These are phyloP conservation scores for Gymnopilus dilepis DNA, from an alignment of 768 basidiomycete species.

Conservation along the genomic window DNA sequence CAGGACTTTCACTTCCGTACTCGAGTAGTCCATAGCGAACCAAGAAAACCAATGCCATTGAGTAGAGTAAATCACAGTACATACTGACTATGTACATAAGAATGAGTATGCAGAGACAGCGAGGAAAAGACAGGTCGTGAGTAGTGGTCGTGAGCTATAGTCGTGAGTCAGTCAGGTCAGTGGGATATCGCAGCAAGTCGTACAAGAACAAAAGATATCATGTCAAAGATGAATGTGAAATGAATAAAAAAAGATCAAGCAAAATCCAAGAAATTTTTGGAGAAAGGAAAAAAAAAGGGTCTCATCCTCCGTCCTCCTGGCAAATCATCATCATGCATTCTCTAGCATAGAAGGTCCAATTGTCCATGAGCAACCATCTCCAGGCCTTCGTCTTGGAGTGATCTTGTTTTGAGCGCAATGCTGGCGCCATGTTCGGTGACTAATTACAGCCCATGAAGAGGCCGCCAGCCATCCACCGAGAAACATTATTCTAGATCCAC, in stretches of 20 bases:
- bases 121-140: not conserved
- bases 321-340: not conserved
- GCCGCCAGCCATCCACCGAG: not conserved
- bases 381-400: not conserved
- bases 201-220: conserved; percentile 1
- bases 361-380: not conserved
- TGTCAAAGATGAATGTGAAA: not conserved
- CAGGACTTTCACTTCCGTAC: not conserved
- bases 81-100: not conserved
- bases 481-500: no score
- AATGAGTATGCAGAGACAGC: not conserved
- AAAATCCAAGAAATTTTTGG: not conserved
- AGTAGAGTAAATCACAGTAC: not conserved
- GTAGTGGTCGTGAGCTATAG: not conserved
- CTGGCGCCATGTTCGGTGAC: no score
- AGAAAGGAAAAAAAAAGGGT: not conserved
- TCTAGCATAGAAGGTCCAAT: conserved; percentile 3
- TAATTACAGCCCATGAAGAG: not conserved
- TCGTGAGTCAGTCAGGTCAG: conserved; percentile 1
- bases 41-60: conserved; percentile 7
- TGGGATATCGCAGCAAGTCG: conserved; percentile 4
- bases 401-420: not conserved
- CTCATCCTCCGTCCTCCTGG: not conserved
- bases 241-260: not conserved
- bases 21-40: not conserved